A percentile compares a stretch with the other conserved stretches of the same genome.
phyloP scores from a whole-genome alignment of 2,329 filamentous ascomycete genomes.

The Pseudogymnoascus sp. region DNA sequence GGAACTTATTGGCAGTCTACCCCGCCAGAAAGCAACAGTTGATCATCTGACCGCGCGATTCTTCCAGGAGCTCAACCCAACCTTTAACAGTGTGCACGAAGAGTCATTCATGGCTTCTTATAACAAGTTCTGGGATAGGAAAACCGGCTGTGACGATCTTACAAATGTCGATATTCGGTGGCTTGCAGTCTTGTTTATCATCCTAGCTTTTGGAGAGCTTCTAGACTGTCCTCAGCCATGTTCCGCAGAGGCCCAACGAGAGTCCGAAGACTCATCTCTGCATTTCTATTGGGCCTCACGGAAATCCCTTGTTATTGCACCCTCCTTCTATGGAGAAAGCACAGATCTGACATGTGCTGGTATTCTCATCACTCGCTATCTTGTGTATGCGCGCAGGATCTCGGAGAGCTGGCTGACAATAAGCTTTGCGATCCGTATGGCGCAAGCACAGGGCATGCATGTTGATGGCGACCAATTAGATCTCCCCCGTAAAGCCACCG shows the following conservation, averaged over 20 bases:
- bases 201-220: slow-evolving; percentile 32
- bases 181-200: slow-evolving; percentile 34
- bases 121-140: slow-evolving; percentile 32
- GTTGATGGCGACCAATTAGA: slow-evolving; percentile 34
- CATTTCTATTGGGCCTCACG: slow-evolving; percentile 35
- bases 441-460: slow-evolving; percentile 36
- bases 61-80: slow-evolving; percentile 30
- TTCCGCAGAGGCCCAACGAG: slow-evolving; percentile 29
- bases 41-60: slow-evolving; percentile 30
- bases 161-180: slow-evolving; percentile 33
- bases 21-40: slow-evolving; percentile 30
- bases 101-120: slow-evolving; percentile 30
- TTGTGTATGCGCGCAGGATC: slow-evolving; percentile 31
- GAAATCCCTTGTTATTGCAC: slow-evolving; percentile 33
- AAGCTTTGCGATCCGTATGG: slow-evolving; percentile 36
- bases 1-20: slow-evolving; percentile 33
- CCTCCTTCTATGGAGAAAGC: slow-evolving; percentile 34
- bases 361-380: slow-evolving; percentile 32
- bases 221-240: slow-evolving; percentile 28
- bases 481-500: slow-evolving; percentile 29
- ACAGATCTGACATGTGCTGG: slow-evolving; percentile 34
- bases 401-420: slow-evolving; percentile 35
- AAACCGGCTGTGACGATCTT: slow-evolving; percentile 33
- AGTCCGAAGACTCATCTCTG: slow-evolving; percentile 31
- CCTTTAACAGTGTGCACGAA: slow-evolving; percentile 31